These are phyloP conservation scores for Nicotiana noctiflora DNA, from an alignment of 257 asterid species.

Conservation along the genomic window DNA sequence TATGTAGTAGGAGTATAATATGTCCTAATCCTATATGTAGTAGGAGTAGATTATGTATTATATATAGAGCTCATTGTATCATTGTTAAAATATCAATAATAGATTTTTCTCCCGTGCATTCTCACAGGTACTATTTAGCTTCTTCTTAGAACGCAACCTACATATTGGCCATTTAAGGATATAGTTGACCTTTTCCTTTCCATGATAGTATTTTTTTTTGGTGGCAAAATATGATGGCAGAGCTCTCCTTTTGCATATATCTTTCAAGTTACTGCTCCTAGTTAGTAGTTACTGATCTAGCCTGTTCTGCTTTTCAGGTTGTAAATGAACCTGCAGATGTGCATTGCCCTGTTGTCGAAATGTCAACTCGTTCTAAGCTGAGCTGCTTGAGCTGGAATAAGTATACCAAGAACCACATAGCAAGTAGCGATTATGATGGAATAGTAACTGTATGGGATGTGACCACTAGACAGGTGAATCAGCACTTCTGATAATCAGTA, in stretches of 20 bases:
- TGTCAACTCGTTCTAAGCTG: slow-evolving; percentile 40
- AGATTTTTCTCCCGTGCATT: too few species aligned
- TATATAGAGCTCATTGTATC: too few species aligned
- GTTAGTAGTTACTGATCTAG: neutral
- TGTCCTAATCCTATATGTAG: too few species aligned
- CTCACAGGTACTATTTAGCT: neutral
- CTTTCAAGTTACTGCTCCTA: neutral
- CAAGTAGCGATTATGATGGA: slow-evolving; percentile 50
- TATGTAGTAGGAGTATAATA: too few species aligned
- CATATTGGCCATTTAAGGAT: slow-evolving; percentile 1
- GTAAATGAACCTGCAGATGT: slow-evolving; percentile 40
- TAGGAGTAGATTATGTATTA: too few species aligned
- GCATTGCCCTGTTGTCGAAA: slow-evolving; percentile 42
- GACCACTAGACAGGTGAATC: slow-evolving; percentile 33
- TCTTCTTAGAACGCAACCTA: neutral
- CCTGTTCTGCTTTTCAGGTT: slow-evolving; percentile 23
- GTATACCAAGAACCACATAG: slow-evolving; percentile 33
- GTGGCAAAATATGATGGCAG: neutral
- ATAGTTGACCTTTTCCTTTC: neutral
- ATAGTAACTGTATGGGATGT: slow-evolving; percentile 49
- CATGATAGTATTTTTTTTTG: neutral
- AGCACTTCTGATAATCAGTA: neutral
- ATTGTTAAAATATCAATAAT: too few species aligned
- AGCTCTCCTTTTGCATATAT: neutral
- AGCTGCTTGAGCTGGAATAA: slow-evolving; percentile 51